A percentile compares a stretch with the other conserved stretches of the same genome.
Conservation (phyloP, 129 eudicot genomes). For the Helianthus annuus region HanXRQr2.0-SUNRISE NC_035445.2:142898909-142899408, state of each 20-base stretch:
- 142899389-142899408: too few relatives aligned
- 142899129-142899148: constrained; percentile 14
- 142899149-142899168: constrained; percentile 11
- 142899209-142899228: too few relatives aligned
- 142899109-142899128: constrained; percentile 18
- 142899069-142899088: constrained; percentile 49
- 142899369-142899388: too few relatives aligned
- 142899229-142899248: too few relatives aligned
- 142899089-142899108: neutral
- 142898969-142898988: constrained; percentile 64
- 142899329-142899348: too few relatives aligned
- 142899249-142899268: too few relatives aligned
- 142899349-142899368: too few relatives aligned
- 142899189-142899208: neutral
- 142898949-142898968: constrained; percentile 68
- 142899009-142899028: constrained; percentile 89
- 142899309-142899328: too few relatives aligned
- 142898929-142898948: constrained; percentile 59
- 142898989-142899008: constrained; percentile 62
- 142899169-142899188: neutral
- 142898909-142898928: constrained; percentile 36
- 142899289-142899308: too few relatives aligned
- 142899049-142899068: constrained; percentile 88
- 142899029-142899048: constrained; percentile 76
- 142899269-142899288: too few relatives aligned